Conservation (phyloP, 2,329 filamentous ascomycete genomes). For the Sclerotinia trifoliorum region DNA sequence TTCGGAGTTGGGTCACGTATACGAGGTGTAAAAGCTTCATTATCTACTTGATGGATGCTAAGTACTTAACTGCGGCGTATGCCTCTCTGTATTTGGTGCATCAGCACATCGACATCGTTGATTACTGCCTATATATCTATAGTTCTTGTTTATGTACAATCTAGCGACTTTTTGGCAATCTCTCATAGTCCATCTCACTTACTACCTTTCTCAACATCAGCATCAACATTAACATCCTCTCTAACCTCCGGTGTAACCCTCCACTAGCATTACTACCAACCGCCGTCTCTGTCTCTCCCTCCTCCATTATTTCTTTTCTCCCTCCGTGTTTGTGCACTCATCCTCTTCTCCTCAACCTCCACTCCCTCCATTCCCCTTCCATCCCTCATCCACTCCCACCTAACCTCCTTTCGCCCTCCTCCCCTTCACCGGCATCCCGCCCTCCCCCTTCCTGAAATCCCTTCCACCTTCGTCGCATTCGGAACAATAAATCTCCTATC, state of each 20-base stretch:
- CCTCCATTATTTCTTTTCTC: not conserved
- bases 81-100: too few species aligned
- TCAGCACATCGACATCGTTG: too few species aligned
- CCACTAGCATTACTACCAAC: conserved; percentile 8
- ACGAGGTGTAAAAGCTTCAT: too few species aligned
- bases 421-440: not conserved
- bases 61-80: too few species aligned
- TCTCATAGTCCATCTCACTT: not conserved
- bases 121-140: not conserved
- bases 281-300: not conserved
- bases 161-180: not conserved
- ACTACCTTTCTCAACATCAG: not conserved
- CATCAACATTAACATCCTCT: not conserved
- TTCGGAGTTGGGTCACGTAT: too few species aligned
- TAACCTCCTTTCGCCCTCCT: not conserved
- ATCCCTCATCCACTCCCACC: conserved; percentile 18
- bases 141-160: not conserved
- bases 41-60: too few species aligned
- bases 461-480: conserved; percentile 60
- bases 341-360: conserved; percentile 9
- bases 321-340: not conserved
- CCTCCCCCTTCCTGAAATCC: conserved; percentile 34
- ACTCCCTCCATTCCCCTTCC: conserved; percentile 15
- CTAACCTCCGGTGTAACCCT: not conserved
- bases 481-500: conserved; percentile 75